Conservation (phyloP, 164 flowering plant genomes). For the Echeveria elegans region DNA sequence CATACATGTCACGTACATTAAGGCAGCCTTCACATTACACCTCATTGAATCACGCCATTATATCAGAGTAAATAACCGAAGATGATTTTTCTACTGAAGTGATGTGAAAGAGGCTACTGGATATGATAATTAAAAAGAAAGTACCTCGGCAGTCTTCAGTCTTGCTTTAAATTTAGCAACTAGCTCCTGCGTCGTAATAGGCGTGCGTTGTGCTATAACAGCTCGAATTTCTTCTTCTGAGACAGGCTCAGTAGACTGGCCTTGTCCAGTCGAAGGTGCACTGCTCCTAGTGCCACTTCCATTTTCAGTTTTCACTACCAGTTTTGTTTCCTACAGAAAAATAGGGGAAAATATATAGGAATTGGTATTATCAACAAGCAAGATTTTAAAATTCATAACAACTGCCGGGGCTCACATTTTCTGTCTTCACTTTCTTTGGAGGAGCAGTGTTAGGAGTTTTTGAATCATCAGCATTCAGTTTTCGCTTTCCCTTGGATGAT, state of each 20-base stretch:
- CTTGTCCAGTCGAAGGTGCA: slow-evolving; percentile 17
- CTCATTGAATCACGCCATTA: no score
- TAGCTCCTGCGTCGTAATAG: slow-evolving; percentile 80
- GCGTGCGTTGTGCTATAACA: slow-evolving; percentile 54
- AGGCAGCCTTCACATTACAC: no score
- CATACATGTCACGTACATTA: not conserved
- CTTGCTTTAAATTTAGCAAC: slow-evolving; percentile 74
- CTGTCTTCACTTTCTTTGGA: slow-evolving; percentile 66
- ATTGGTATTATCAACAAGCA: not conserved
- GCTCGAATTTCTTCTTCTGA: slow-evolving; percentile 88
- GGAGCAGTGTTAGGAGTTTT: slow-evolving; percentile 51
- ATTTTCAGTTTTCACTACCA: slow-evolving; percentile 48
- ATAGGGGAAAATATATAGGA: no score
- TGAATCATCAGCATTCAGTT: slow-evolving; percentile 57
- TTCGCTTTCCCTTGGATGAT: slow-evolving; percentile 84
- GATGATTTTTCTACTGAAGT: not conserved
- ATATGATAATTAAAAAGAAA: no score
- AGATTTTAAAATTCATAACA: not conserved
- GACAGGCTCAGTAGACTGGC: slow-evolving; percentile 54
- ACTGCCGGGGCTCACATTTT: slow-evolving; percentile 21
- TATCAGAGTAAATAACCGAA: no score
- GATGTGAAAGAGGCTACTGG: not conserved
- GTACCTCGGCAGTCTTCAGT: slow-evolving; percentile 52
- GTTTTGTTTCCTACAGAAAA: slow-evolving; percentile 19
- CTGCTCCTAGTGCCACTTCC: slow-evolving; percentile 28